These are phyloP conservation scores for Sanghuangporus sanghuang DNA, from an alignment of 1,284 basidiomycete genomes.

Conservation along the genomic window DNA sequence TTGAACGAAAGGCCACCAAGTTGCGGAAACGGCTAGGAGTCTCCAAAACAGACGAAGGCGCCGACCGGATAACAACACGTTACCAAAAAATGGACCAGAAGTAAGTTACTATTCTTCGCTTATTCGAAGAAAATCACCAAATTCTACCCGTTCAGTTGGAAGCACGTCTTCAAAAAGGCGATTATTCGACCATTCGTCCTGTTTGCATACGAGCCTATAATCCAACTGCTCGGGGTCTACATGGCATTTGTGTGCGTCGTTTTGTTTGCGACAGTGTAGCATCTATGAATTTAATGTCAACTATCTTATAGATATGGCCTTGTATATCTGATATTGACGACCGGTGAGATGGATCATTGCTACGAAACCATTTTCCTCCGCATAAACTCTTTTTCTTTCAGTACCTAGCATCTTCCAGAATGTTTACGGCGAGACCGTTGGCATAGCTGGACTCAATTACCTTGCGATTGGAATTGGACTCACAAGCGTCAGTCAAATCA, in stretches of 20 bases:
- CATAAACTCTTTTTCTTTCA: not conserved
- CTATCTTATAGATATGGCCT: conserved; percentile 20
- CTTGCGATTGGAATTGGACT: conserved; percentile 59
- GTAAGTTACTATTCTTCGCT: not conserved
- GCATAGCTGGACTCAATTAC: conserved; percentile 48
- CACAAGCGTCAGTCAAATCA: conserved; percentile 47
- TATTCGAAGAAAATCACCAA: not conserved
- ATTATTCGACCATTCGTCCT: conserved; percentile 43
- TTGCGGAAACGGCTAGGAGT: conserved; percentile 34
- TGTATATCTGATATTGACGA: conserved; percentile 48
- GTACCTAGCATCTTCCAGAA: conserved; percentile 49
- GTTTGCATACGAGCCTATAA: conserved; percentile 40
- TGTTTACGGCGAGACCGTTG: conserved; percentile 41
- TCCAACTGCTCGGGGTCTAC: conserved; percentile 40
- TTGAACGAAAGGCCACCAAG: conserved; percentile 37
- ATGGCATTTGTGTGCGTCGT: conserved; percentile 43
- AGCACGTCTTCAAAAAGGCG: conserved; percentile 30
- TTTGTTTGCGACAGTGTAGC: no score
- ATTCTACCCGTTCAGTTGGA: conserved; percentile 26
- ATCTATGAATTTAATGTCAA: no score
- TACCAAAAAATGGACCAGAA: conserved; percentile 25
- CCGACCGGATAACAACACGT: conserved; percentile 24
- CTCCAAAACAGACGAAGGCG: not conserved
- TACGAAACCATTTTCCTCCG: conserved; percentile 24
- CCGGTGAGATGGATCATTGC: not conserved